Conservation (phyloP, 345 rosid species). For the Boechera divaricarpa region DNA sequence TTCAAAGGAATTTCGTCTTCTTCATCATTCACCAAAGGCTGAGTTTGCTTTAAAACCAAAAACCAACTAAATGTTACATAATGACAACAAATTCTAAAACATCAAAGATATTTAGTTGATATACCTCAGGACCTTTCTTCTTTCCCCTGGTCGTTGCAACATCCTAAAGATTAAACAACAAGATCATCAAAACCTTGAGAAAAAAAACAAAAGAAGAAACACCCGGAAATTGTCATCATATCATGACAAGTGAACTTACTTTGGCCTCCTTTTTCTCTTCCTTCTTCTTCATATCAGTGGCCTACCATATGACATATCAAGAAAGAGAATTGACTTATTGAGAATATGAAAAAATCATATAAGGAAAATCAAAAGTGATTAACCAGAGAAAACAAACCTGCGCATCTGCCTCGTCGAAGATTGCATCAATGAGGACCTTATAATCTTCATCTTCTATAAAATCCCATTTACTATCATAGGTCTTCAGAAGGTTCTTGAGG, state of each 20-base stretch:
- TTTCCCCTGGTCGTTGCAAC: constrained; percentile 40
- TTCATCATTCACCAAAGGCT: not conserved
- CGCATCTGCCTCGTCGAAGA: constrained; percentile 62
- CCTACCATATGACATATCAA: not conserved
- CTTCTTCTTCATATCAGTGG: not conserved
- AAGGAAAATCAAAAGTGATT: not conserved
- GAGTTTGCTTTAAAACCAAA: constrained; percentile 2
- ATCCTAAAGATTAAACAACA: constrained; percentile 42
- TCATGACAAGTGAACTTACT: not conserved
- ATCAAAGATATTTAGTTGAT: not conserved
- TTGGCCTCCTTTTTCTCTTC: not conserved
- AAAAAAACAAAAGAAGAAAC: not conserved
- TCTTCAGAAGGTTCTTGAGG: constrained; percentile 59
- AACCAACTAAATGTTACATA: not conserved
- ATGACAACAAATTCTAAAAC: not conserved
- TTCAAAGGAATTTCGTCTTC: constrained; percentile 53
- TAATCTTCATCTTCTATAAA: constrained; percentile 64
- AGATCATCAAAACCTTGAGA: not conserved
- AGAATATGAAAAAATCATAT: not conserved
- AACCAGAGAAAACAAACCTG: constrained; percentile 49
- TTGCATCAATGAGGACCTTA: constrained; percentile 70
- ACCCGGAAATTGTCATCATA: not conserved
- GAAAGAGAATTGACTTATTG: not conserved
- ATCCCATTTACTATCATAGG: constrained; percentile 73
- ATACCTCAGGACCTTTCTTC: constrained; percentile 47